Conservation (phyloP, 495 filamentous ascomycete genomes). For the Bryoglossum gracile region DNA sequence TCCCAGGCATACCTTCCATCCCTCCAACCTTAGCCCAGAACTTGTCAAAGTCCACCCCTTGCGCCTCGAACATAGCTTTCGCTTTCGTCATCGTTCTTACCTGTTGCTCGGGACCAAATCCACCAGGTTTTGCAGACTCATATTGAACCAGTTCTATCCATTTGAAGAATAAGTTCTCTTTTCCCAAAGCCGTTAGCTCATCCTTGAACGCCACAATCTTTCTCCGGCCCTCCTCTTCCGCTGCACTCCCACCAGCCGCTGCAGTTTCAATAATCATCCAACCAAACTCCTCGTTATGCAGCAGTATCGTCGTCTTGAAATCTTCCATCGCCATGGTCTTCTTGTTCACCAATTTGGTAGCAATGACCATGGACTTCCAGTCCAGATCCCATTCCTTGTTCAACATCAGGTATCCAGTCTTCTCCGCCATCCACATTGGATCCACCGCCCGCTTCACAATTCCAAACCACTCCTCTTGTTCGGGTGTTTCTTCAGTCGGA, state of each 20-base stretch:
- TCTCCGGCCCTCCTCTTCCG: constrained; percentile 46
- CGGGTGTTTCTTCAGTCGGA: constrained; percentile 25
- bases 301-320: constrained; percentile 58
- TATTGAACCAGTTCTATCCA: constrained; percentile 83
- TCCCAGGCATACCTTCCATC: constrained; percentile 48
- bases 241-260: constrained; percentile 42
- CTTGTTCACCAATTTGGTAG: constrained; percentile 55
- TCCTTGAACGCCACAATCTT: constrained; percentile 68
- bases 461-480: constrained; percentile 25
- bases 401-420: constrained; percentile 74
- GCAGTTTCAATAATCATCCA: constrained; percentile 54
- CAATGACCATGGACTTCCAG: constrained; percentile 64
- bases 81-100: constrained; percentile 55
- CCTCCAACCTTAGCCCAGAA: constrained; percentile 68
- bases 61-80: constrained; percentile 58
- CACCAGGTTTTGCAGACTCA: constrained; percentile 65
- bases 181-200: constrained; percentile 59
- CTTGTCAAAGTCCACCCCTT: constrained; percentile 68
- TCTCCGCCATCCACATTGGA: constrained; percentile 50
- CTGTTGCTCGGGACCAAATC: constrained; percentile 64
- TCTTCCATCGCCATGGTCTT: constrained; percentile 46
- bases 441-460: constrained; percentile 48
- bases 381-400: constrained; percentile 76
- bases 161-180: constrained; percentile 76
- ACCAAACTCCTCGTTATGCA: constrained; percentile 53